Percentiles rank a stretch among this genome's conserved stretches.
Conservation (phyloP, 495 filamentous ascomycete genomes). For the Hypoxylon fragiforme region DNA sequence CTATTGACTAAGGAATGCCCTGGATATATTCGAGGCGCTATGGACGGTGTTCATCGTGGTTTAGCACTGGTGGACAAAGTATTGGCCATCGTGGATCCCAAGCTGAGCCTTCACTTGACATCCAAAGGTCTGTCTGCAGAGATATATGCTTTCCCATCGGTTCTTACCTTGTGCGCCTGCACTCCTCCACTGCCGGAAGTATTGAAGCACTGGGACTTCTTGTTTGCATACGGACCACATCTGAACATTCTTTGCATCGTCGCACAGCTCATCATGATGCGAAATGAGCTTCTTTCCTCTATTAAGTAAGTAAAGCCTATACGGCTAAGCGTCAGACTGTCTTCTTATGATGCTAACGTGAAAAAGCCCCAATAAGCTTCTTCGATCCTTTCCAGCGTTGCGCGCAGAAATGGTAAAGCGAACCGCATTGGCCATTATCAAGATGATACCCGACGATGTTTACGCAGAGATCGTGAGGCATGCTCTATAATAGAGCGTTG, state of each 20-base stretch:
- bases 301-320: slow-evolving; percentile 65
- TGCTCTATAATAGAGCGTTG: slow-evolving; percentile 60
- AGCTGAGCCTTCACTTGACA: slow-evolving; percentile 79
- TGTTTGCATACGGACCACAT: slow-evolving; percentile 93
- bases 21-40: slow-evolving; percentile 90
- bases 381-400: slow-evolving; percentile 85
- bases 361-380: slow-evolving; percentile 81
- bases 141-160: slow-evolving; percentile 96
- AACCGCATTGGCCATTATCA: slow-evolving; percentile 75
- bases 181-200: slow-evolving; percentile 97
- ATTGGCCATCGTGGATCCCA: slow-evolving; percentile 85
- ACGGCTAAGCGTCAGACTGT: background rate
- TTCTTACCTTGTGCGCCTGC: slow-evolving; percentile 91
- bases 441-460: slow-evolving; percentile 83
- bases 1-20: slow-evolving; percentile 90
- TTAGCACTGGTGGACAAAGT: slow-evolving; percentile 88
- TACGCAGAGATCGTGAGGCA: slow-evolving; percentile 88
- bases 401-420: slow-evolving; percentile 80
- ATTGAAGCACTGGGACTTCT: slow-evolving; percentile 94
- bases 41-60: slow-evolving; percentile 96
- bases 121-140: slow-evolving; percentile 86
- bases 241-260: slow-evolving; percentile 96
- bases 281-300: slow-evolving; percentile 78
- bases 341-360: slow-evolving; percentile 15
- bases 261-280: slow-evolving; percentile 87